Conservation (phyloP, 352 stramenopile genomes). For the Aphanomyces invadans region DNA sequence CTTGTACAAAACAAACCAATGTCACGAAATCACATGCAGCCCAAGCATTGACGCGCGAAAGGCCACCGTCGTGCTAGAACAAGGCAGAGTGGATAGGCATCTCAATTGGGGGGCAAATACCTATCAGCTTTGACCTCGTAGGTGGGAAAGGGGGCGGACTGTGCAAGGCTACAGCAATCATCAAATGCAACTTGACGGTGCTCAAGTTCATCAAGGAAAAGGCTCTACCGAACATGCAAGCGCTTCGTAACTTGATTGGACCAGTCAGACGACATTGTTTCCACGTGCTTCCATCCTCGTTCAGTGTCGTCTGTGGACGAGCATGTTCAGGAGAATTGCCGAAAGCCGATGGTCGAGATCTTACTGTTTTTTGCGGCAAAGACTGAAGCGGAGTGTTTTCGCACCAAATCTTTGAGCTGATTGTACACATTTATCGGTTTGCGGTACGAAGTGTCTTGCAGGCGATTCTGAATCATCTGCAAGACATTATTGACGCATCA, state of each 20-base stretch:
- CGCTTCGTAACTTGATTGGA: background rate
- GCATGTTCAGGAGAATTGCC: background rate
- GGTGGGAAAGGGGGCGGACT: background rate
- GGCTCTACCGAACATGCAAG: background rate
- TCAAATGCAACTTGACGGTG: background rate
- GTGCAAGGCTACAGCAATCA: no score
- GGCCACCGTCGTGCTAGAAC: background rate
- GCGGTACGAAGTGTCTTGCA: background rate
- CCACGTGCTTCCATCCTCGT: constrained; percentile 1
- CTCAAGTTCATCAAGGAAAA: background rate
- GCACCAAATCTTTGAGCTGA: constrained; percentile 8
- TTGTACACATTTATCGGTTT: background rate
- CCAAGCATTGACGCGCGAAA: background rate
- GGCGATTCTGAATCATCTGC: background rate
- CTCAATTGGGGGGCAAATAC: background rate
- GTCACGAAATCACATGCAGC: no score
- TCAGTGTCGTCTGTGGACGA: background rate
- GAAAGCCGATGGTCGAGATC: no score
- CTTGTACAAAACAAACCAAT: background rate
- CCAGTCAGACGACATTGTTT: constrained; percentile 1
- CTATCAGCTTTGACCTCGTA: constrained; percentile 1
- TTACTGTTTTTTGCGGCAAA: constrained; percentile 11
- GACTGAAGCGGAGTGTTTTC: background rate
- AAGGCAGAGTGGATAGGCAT: background rate
- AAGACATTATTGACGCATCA: background rate